phyloP scores from a whole-genome alignment of 108 stramenopile genomes.

The Pseudonitzschia pungens region DNA sequence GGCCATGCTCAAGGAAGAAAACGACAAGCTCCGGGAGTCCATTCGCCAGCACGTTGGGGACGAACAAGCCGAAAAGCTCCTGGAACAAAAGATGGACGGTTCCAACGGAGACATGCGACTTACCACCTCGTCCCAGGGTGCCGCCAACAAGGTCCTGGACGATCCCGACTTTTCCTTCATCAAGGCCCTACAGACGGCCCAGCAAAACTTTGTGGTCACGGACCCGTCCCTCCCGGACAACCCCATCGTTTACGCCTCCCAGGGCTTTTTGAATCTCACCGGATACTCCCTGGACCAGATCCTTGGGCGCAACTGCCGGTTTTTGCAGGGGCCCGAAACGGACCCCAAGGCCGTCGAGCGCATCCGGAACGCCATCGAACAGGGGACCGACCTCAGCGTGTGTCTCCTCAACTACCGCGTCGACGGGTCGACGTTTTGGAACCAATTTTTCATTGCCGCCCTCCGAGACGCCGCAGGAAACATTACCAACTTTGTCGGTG shows the following conservation, averaged over 20 bases:
- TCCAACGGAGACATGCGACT: constrained; percentile 58
- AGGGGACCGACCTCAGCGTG: constrained; percentile 88
- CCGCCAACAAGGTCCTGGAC: constrained; percentile 91
- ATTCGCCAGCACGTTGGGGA: constrained; percentile 74
- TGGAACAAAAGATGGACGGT: constrained; percentile 47
- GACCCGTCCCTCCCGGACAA: constrained; percentile 95
- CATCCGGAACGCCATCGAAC: constrained; percentile 89
- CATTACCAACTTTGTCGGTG: constrained; percentile 97
- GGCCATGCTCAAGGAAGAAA: constrained; percentile 79
- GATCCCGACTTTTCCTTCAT: constrained; percentile 97
- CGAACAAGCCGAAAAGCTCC: constrained; percentile 55
- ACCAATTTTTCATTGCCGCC: constrained; percentile 96
- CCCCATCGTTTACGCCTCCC: constrained; percentile 92
- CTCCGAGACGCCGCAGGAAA: constrained; percentile 86
- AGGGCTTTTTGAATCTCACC: constrained; percentile 91
- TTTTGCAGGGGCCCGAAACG: constrained; percentile 93
- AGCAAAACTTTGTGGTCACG: constrained; percentile 97
- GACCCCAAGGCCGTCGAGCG: constrained; percentile 95
- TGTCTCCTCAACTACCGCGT: constrained; percentile 96
- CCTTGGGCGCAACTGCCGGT: constrained; percentile 95
- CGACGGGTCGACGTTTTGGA: constrained; percentile 97
- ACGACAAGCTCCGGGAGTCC: constrained; percentile 76
- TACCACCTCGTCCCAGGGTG: constrained; percentile 58
- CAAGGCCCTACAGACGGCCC: constrained; percentile 94
- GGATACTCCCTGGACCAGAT: constrained; percentile 93